A percentile compares a stretch with the other conserved stretches of the same genome.
Evolutionary conservation across 257 asterid genomes (phyloP).

Genomic region (Fraxinus cuspidata): DNA sequence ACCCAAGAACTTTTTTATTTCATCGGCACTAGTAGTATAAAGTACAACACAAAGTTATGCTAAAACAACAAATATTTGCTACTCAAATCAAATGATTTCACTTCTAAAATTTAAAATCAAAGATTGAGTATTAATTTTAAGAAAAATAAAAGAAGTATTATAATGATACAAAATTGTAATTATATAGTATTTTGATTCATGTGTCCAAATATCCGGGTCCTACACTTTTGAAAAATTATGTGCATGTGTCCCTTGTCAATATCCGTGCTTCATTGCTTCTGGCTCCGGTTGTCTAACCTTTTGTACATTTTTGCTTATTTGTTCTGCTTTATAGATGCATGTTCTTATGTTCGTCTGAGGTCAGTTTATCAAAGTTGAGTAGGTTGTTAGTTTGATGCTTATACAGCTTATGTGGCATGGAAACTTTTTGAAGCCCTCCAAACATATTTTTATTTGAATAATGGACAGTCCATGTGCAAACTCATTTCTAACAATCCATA

Average conservation of each 20-base stretch:
- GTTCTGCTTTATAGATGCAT: slow-evolving; percentile 2
- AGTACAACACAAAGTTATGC: not conserved
- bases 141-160: not conserved
- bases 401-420: not conserved
- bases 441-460: not conserved
- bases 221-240: slow-evolving; percentile 6
- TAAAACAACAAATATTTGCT: not conserved
- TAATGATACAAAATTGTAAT: not conserved
- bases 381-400: slow-evolving; percentile 4
- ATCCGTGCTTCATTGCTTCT: not conserved
- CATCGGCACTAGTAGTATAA: not conserved
- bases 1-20: not conserved
- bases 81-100: not conserved
- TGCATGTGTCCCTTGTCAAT: not conserved
- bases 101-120: not conserved
- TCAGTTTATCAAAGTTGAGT: slow-evolving; percentile 4
- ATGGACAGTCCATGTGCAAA: slow-evolving; percentile 9
- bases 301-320: not conserved
- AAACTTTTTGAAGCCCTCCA: slow-evolving; percentile 10
- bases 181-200: not conserved
- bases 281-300: slow-evolving; percentile 4
- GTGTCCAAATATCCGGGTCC: not conserved
- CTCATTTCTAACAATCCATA: slow-evolving; percentile 14
- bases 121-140: not conserved
- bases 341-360: slow-evolving; percentile 15